phyloP scores from a whole-genome alignment of 164 flowering plant genomes.

The Vitis labrusca region DNA sequence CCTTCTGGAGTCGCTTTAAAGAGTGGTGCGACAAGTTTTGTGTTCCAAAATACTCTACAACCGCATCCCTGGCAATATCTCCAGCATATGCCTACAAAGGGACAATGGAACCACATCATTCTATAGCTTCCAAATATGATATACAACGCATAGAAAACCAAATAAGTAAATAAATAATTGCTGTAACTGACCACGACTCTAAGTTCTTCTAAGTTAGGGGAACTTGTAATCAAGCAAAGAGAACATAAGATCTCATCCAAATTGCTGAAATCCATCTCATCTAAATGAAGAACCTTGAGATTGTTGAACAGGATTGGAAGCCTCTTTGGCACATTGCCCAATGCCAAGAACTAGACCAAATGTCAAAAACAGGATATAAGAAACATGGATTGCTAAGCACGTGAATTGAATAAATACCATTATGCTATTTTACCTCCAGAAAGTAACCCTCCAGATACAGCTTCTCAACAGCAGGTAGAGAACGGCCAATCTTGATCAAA shows the following conservation, averaged over 20 bases:
- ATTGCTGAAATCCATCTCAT: background rate
- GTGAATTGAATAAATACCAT: background rate
- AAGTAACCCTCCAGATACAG: background rate
- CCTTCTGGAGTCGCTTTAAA: background rate
- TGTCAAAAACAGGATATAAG: background rate
- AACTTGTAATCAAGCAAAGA: conserved; percentile 17
- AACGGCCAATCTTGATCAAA: background rate
- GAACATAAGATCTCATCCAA: conserved; percentile 2
- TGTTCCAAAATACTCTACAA: background rate
- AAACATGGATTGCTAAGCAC: background rate
- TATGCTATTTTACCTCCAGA: background rate
- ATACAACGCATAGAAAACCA: background rate
- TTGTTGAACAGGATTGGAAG: background rate
- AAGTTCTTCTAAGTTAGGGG: conserved; percentile 7
- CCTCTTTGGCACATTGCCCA: conserved; percentile 2
- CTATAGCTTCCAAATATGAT: background rate
- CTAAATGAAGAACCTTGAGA: conserved; percentile 3
- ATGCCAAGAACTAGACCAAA: conserved; percentile 3
- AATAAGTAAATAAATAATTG: background rate
- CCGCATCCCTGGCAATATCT: background rate
- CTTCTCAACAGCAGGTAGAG: background rate
- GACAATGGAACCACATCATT: background rate
- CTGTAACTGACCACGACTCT: background rate
- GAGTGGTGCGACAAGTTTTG: background rate
- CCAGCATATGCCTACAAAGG: background rate